These are phyloP conservation scores for Phytophthora citricola DNA, from an alignment of 352 stramenopile genomes.

Conservation along the genomic window DNA sequence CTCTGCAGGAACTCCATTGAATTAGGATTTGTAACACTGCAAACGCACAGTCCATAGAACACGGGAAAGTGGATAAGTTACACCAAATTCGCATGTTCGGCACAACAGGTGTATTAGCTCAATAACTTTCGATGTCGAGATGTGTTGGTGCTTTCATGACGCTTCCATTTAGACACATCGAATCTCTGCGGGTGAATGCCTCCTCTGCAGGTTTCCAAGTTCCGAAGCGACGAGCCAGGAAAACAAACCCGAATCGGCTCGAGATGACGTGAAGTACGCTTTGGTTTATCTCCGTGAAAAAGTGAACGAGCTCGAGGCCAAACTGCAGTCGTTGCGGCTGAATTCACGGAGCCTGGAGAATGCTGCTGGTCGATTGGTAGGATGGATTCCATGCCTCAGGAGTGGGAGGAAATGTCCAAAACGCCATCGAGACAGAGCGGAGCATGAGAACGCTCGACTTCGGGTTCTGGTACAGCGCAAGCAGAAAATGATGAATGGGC, in stretches of 20 bases:
- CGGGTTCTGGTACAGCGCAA: slow-evolving; percentile 30
- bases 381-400: not conserved
- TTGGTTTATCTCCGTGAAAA: slow-evolving; percentile 68
- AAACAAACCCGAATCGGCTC: slow-evolving; percentile 26
- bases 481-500: slow-evolving; percentile 9
- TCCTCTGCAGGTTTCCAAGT: slow-evolving; percentile 4
- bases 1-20: slow-evolving; percentile 28
- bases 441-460: slow-evolving; percentile 30
- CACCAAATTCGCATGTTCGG: too few species aligned
- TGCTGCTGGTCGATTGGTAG: too few species aligned
- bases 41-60: not conserved
- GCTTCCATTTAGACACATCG: not conserved
- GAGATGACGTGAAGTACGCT: slow-evolving; percentile 55
- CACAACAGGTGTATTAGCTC: too few species aligned
- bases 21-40: not conserved
- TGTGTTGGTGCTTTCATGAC: not conserved
- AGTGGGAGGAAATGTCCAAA: slow-evolving; percentile 9
- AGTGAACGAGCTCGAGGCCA: slow-evolving; percentile 48
- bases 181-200: not conserved
- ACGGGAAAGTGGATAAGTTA: not conserved
- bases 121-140: slow-evolving; percentile 1
- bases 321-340: slow-evolving; percentile 40
- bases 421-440: slow-evolving; percentile 7
- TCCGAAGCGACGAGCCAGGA: not conserved
- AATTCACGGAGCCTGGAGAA: not conserved